Evolutionary conservation across 345 rosid genomes (phyloP).

Genomic region (Eucalyptus cloeziana): DNA sequence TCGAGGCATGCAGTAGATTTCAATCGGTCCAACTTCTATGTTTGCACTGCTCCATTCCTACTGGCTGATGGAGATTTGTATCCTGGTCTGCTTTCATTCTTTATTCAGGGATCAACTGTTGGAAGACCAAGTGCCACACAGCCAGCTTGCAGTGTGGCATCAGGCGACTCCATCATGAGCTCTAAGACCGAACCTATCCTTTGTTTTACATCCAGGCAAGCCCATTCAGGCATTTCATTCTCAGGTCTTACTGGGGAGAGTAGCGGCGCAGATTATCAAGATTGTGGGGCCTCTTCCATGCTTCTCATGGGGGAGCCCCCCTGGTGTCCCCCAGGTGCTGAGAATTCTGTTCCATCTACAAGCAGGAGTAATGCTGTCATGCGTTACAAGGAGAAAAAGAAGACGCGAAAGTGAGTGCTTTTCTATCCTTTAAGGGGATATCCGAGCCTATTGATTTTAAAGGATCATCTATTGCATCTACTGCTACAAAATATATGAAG

Average conservation of each 20-base stretch:
- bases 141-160: conserved; percentile 70
- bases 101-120: conserved; percentile 37
- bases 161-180: conserved; percentile 81
- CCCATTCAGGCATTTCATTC: conserved; percentile 70
- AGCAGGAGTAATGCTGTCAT: conserved; percentile 67
- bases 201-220: conserved; percentile 38
- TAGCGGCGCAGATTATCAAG: conserved; percentile 74
- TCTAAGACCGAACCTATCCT: conserved; percentile 82
- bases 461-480: not conserved
- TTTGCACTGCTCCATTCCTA: not conserved
- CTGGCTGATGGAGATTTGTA: not conserved
- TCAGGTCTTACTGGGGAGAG: conserved; percentile 91
- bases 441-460: not conserved
- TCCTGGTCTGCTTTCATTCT: not conserved
- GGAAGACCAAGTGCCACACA: conserved; percentile 33
- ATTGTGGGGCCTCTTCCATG: conserved; percentile 78
- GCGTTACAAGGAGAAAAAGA: conserved; percentile 97
- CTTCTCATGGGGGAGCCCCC: conserved; percentile 82
- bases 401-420: conserved; percentile 70
- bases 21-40: not conserved
- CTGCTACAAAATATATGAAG: not conserved
- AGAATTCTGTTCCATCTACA: conserved; percentile 40
- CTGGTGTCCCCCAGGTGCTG: conserved; percentile 68
- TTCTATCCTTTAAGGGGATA: not conserved
- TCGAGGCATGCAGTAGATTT: not conserved